Evolutionary conservation across 2,329 filamentous ascomycete genomes (phyloP).

Genomic region (Cladophialophora chaetospira): DNA sequence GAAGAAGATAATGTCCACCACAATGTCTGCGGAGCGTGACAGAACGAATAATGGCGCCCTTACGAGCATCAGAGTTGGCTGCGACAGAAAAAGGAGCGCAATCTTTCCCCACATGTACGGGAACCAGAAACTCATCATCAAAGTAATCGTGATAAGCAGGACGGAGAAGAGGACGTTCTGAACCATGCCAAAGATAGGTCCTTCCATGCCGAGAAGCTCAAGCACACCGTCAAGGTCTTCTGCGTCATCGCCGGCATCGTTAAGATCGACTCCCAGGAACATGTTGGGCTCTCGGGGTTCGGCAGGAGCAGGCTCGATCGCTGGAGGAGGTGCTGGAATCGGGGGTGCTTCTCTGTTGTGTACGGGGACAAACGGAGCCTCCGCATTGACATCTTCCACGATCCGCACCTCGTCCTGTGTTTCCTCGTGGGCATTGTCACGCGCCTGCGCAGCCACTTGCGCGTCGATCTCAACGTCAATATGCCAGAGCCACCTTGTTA

Average conservation of each 20-base stretch:
- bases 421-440: conserved; percentile 30
- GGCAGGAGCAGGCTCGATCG: conserved; percentile 4
- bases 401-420: conserved; percentile 59
- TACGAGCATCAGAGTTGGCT: conserved; percentile 68
- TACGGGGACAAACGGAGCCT: conserved; percentile 62
- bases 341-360: conserved; percentile 36
- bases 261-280: conserved; percentile 67
- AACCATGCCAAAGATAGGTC: conserved; percentile 82
- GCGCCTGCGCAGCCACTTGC: conserved; percentile 48
- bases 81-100: conserved; percentile 75
- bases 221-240: conserved; percentile 96
- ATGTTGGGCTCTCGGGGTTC: conserved; percentile 57
- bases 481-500: conserved; percentile 51
- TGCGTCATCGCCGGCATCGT: conserved; percentile 66
- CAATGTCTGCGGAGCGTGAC: conserved; percentile 72
- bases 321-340: conserved; percentile 9
- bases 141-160: conserved; percentile 82
- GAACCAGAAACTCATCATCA: conserved; percentile 82
- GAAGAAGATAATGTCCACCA: conserved; percentile 64
- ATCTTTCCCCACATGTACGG: conserved; percentile 91
- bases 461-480: conserved; percentile 37
- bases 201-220: conserved; percentile 95
- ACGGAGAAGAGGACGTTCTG: conserved; percentile 96
- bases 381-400: conserved; percentile 60
- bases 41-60: conserved; percentile 72